Conservation (phyloP, 2,329 filamentous ascomycete genomes). For the Exophiala alcalophila region DNA sequence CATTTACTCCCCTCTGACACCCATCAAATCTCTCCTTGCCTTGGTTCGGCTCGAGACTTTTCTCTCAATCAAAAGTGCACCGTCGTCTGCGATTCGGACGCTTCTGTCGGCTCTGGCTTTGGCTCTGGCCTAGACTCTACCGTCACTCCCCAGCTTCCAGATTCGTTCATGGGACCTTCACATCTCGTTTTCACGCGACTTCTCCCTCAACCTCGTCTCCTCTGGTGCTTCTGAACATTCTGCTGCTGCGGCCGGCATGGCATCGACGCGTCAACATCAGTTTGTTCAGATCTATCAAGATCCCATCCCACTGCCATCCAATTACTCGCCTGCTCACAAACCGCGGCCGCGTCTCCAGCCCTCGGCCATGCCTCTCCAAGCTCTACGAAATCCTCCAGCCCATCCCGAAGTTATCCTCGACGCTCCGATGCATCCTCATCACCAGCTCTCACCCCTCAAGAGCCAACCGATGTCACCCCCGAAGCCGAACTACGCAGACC, state of each 20-base stretch:
- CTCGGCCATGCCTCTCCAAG: slow-evolving; percentile 50
- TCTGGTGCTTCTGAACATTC: slow-evolving; percentile 13
- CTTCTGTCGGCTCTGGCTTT: slow-evolving; percentile 3
- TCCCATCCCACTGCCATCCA: slow-evolving; percentile 43
- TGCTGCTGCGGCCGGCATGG: slow-evolving; percentile 23
- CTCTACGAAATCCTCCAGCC: slow-evolving; percentile 33
- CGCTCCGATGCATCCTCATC: slow-evolving; percentile 50
- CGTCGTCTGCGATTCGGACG: too few species aligned
- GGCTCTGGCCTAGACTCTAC: slow-evolving; percentile 12
- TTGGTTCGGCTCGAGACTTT: slow-evolving; percentile 14
- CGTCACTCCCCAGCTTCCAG: slow-evolving; percentile 8
- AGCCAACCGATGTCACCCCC: slow-evolving; percentile 62
- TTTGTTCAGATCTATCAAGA: slow-evolving; percentile 60
- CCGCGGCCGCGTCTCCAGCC: slow-evolving; percentile 48
- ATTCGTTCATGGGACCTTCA: slow-evolving; percentile 19
- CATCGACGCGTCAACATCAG: slow-evolving; percentile 38
- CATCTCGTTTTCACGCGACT: slow-evolving; percentile 21
- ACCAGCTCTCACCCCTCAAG: slow-evolving; percentile 55
- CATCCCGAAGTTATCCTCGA: slow-evolving; percentile 66
- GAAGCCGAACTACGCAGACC: slow-evolving; percentile 58
- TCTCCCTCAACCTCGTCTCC: slow-evolving; percentile 17
- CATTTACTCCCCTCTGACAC: slow-evolving; percentile 11
- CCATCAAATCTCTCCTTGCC: slow-evolving; percentile 25
- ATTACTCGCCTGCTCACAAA: slow-evolving; percentile 33
- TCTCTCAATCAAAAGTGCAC: slow-evolving; percentile 10